Evolutionary conservation across 2,329 filamentous ascomycete genomes (phyloP), one percentile per base, ranked within the genome.

Genomic region (Gnomoniopsis sp.): DNA sequence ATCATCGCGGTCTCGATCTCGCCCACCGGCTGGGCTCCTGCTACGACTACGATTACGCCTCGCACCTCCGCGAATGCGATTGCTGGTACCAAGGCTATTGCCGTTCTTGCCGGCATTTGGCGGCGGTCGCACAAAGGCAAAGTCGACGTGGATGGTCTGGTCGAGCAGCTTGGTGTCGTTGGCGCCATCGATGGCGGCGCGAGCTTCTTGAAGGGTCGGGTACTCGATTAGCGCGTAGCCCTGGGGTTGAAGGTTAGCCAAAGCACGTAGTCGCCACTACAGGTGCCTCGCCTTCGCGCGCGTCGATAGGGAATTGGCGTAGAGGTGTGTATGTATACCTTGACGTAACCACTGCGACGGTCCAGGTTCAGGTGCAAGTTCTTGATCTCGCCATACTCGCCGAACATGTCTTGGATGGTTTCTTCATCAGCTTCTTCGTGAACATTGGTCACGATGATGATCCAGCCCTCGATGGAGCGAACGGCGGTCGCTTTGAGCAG

Each of bases 371-470:
- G 75, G 69, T 95, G 90, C 70, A 93, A 71, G 70, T 95, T 95
- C 81, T 92, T 92, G 69, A 95, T 91, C 75, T 93, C 89, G 66
- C 91, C 91, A 69, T 83, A 95, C 67, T 95, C 90, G 68, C 86
- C 88, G 72, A 95, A 95, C 72, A 86, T 82, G 72, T 95, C 91
- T 68, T 89, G 88, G 58, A 95, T 73, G 49, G 90, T 87, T 77
- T 95, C 90, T 75, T 95, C 90, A 66, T 88, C 89, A 52, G 90
- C 89, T 73, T 95, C 90, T 71, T 95, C 90, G 76, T 95, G 90
- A 36, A 95, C 88, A 69, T 95, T 95, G 54, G 90, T 93, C 65
- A 90, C 90, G 63, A 91, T 86, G 68, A 95, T 80, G 73, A 95
- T 95, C 91, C 91, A 95, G 66, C 91, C 90, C 75, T 95, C 90